Evolutionary conservation across 2,329 filamentous ascomycete species (phyloP), one percentile per base, ranked within the genome.

Genomic region (Hypoxylon rubiginosum): DNA sequence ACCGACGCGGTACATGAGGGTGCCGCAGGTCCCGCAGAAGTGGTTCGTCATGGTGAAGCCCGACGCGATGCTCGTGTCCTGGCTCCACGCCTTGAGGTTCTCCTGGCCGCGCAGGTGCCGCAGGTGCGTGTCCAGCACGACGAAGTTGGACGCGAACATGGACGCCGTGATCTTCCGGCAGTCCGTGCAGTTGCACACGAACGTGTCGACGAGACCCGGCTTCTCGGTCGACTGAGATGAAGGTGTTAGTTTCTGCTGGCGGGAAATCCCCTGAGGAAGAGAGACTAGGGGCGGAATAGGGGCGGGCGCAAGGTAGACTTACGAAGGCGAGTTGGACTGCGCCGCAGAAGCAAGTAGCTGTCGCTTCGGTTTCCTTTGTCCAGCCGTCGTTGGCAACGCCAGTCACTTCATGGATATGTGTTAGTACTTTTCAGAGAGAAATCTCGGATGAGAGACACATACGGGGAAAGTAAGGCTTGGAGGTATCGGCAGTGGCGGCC

Each of bases 121-220:
- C 0, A 88, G 69, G 61, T 83, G 62, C 0, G 73, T 71, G 72
- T 87, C 80, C 10, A 72, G 66, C 43, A 88, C 75, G 62, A 81
- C 80, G 72, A 90, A 88, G 77, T 87, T 89, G 57, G 85, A 84
- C 2, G 86, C 84, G 76, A 88, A 89, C 84, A 89, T 88, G 0
- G 86, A 88, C 0, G 87, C 86, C 0, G 86, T 89, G 64, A 90
- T 80, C 71, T 90, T 90, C 71, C 80, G 86, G 76, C 87, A 90
- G 76, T 90, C 87, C 34, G 78, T 74, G 74, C 88, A 90, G 78
- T 90, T 81, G 77, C 87, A 90, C 69, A 89, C 71, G 71, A 89
- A 89, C 4, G 79, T 83, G 64, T 78, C 76, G 17, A 85, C 66
- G 0, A 89, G 74, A 9, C 80, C 83, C 0, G 80, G 80, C 0